Evolutionary conservation across 2,329 filamentous ascomycete species (phyloP).

Genomic region (Colletotrichum coccodes): DNA sequence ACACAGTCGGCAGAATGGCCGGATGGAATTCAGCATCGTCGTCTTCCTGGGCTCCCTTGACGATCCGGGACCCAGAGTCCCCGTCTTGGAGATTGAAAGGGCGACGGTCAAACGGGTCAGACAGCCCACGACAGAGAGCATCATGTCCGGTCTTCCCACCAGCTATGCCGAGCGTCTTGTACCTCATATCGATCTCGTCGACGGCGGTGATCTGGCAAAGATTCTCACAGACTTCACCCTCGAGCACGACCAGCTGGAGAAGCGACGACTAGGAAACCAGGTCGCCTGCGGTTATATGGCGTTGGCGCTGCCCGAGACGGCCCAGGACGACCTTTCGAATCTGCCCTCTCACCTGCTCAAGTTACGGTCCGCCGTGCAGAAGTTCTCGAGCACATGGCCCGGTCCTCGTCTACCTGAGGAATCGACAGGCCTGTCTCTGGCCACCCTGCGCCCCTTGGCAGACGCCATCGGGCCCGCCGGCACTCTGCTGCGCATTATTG

Average conservation of each 20-base stretch:
- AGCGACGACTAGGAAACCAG: conserved; percentile 32
- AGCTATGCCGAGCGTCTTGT: conserved; percentile 40
- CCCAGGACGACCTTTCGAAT: conserved; percentile 31
- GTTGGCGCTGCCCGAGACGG: conserved; percentile 35
- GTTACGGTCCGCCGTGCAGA: background rate
- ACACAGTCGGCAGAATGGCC: conserved; percentile 38
- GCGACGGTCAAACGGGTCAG: conserved; percentile 3
- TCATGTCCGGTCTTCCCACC: conserved; percentile 35
- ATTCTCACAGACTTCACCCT: conserved; percentile 41
- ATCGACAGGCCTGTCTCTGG: background rate
- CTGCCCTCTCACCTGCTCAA: conserved; percentile 36
- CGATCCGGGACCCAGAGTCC: background rate
- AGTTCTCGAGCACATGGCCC: background rate
- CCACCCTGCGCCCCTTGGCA: background rate
- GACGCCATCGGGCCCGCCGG: conserved; percentile 1
- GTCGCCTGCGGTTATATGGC: conserved; percentile 36
- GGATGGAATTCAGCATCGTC: conserved; percentile 39
- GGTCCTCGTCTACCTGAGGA: background rate
- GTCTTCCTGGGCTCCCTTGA: conserved; percentile 32
- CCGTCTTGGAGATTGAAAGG: conserved; percentile 1
- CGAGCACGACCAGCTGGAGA: conserved; percentile 36
- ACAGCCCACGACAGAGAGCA: background rate
- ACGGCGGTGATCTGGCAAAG: conserved; percentile 36
- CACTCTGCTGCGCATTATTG: conserved; percentile 36
- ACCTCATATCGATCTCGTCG: conserved; percentile 35